These are phyloP conservation scores for Podospora anserina DNA, from an alignment of 495 filamentous ascomycete genomes.

Conservation along the genomic window DNA sequence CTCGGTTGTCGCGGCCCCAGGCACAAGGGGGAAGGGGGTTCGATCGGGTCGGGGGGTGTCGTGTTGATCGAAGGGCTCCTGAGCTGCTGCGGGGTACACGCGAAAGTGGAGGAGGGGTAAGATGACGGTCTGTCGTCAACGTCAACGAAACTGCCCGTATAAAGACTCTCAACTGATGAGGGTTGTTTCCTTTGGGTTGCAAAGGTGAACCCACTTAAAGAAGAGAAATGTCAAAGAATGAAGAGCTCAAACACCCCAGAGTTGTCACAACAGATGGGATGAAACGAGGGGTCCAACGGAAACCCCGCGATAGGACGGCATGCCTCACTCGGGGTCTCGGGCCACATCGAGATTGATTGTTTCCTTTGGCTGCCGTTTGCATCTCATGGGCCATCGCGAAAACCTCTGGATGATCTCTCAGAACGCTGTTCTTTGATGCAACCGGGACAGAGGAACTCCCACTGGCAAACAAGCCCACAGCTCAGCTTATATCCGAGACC, in stretches of 20 bases:
- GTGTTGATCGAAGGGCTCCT: background rate
- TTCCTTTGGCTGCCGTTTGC: background rate
- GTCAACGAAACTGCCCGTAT: background rate
- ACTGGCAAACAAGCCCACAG: background rate
- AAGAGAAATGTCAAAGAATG: background rate
- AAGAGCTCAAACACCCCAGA: background rate
- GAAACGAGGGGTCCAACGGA: background rate
- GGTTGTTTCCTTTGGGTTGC: background rate
- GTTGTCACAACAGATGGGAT: background rate
- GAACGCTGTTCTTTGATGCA: background rate
- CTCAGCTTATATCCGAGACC: background rate
- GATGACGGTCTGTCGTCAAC: background rate
- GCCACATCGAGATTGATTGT: background rate
- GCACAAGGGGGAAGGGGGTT: background rate
- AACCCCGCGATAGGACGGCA: background rate
- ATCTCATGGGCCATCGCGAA: background rate
- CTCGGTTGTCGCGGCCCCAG: background rate
- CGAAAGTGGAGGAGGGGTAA: background rate
- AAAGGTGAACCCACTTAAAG: background rate
- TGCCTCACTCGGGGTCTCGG: background rate
- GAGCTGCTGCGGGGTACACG: background rate
- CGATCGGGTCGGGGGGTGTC: background rate
- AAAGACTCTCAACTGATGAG: background rate
- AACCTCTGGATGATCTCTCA: background rate
- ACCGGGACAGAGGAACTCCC: background rate